Evolutionary conservation across 805 yeast genomes (phyloP).

Genomic region (Yarrowia keelungensis): DNA sequence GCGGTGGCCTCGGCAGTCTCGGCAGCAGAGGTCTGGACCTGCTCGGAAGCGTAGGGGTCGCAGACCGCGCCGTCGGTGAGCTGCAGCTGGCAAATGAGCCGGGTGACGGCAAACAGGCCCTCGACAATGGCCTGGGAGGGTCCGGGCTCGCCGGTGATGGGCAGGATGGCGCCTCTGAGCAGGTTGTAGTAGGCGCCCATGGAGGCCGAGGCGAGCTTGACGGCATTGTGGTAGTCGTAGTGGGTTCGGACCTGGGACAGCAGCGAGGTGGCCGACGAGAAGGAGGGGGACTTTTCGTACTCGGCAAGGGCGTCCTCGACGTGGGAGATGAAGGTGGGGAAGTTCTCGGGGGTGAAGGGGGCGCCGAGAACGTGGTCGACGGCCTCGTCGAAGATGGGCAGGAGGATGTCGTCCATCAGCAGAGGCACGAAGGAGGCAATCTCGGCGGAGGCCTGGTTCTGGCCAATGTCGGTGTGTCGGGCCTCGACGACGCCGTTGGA

Average conservation of each 20-base stretch:
- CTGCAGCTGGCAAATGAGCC: constrained; percentile 20
- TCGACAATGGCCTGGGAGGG: constrained; percentile 7
- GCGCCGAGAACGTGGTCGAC: not conserved
- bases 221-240: constrained; percentile 30
- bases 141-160: constrained; percentile 4
- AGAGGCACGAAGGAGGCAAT: constrained; percentile 18
- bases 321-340: constrained; percentile 4
- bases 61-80: constrained; percentile 26
- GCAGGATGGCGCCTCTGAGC: not conserved
- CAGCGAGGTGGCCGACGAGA: constrained; percentile 9
- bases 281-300: not conserved
- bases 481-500: constrained; percentile 25
- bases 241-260: constrained; percentile 23
- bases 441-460: constrained; percentile 5
- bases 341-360: not conserved
- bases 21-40: not conserved
- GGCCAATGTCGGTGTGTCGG: not conserved
- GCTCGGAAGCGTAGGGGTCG: constrained; percentile 15
- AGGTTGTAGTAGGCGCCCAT: not conserved
- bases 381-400: constrained; percentile 4
- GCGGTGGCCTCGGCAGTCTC: not conserved
- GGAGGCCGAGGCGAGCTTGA: constrained; percentile 6
- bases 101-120: constrained; percentile 34
- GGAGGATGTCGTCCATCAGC: constrained; percentile 16
- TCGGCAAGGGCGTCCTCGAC: constrained; percentile 6